Conservation (phyloP, 208 protist genomes). For the Trichomonas gallinae region DNA sequence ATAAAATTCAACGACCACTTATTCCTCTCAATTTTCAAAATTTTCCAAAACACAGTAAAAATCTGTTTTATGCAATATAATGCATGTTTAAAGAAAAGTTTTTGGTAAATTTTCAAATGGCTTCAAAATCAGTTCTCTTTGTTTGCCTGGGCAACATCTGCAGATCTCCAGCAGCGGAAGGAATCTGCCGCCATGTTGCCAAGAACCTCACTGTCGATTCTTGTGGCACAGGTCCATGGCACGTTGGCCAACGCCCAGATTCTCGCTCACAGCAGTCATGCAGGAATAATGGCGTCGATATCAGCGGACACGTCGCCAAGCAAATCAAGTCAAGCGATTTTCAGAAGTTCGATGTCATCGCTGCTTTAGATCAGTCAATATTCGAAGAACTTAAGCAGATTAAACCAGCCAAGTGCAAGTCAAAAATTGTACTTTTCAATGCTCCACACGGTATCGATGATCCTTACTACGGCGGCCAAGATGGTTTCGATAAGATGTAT, state of each 20-base stretch:
- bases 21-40: too few species aligned
- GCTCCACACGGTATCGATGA: neutral
- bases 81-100: too few species aligned
- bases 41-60: too few species aligned
- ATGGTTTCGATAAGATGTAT: neutral
- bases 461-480: neutral
- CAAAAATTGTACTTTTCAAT: neutral
- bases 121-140: neutral
- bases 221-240: neutral
- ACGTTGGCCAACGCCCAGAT: neutral
- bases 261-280: neutral
- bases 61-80: too few species aligned
- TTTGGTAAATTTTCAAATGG: neutral
- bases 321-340: neutral
- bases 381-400: neutral
- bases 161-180: neutral
- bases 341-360: neutral
- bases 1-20: neutral
- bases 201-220: neutral
- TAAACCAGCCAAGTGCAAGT: neutral
- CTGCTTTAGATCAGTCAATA: neutral
- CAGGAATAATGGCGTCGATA: neutral
- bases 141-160: slow-evolving; percentile 9
- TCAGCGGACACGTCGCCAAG: neutral
- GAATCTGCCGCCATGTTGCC: neutral